A percentile compares a stretch with the other conserved stretches of the same genome.
These are phyloP conservation scores for Vitis cinerea DNA, from an alignment of 164 flowering plant genomes.

Conservation along the genomic window DNA sequence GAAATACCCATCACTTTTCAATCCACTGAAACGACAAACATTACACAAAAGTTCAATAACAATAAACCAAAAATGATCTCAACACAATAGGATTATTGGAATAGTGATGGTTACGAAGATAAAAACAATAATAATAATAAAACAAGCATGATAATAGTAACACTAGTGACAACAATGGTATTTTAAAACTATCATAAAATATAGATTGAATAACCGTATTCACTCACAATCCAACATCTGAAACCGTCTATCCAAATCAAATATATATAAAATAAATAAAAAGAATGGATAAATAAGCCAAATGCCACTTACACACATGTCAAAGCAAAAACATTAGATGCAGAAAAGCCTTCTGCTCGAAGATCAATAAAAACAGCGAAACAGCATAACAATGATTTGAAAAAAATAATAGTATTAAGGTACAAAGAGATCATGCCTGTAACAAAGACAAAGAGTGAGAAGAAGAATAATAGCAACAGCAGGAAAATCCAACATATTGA, in stretches of 20 bases:
- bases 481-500: slow-evolving; percentile 64
- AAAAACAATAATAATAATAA: not conserved
- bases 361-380: not conserved
- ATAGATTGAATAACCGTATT: not conserved
- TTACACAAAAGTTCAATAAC: slow-evolving; percentile 1
- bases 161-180: not conserved
- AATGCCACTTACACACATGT: slow-evolving; percentile 9
- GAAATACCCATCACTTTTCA: slow-evolving; percentile 14
- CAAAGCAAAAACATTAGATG: slow-evolving; percentile 4
- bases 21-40: slow-evolving; percentile 5
- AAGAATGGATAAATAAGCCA: not conserved
- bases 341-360: not conserved
- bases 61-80: not conserved
- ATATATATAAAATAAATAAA: not conserved
- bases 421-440: slow-evolving; percentile 42
- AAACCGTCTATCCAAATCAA: not conserved
- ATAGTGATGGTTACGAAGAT: not conserved
- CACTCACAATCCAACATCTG: not conserved
- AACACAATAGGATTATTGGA: not conserved
- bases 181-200: not conserved
- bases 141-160: not conserved
- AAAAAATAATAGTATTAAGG: slow-evolving; percentile 1
- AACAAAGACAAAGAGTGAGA: slow-evolving; percentile 65
- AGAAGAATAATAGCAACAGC: slow-evolving; percentile 72
- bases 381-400: not conserved